Evolutionary conservation across 306 rosid genomes (phyloP).

Genomic region (Inga leiocalycina): DNA sequence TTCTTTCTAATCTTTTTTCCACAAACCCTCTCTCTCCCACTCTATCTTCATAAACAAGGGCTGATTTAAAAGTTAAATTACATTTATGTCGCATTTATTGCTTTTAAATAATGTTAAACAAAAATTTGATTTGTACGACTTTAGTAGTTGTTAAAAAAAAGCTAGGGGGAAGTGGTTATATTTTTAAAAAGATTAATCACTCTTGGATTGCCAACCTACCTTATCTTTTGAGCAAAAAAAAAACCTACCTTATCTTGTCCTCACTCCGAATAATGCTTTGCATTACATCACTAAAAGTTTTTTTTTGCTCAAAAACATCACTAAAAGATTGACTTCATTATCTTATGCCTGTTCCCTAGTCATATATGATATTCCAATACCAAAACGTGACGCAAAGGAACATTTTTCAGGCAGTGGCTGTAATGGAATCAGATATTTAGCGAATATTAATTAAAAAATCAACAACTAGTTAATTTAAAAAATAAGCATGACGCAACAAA

Average conservation of each 20-base stretch:
- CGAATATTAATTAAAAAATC: neutral
- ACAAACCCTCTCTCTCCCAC: no score
- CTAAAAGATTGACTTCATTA: neutral
- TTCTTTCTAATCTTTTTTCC: no score
- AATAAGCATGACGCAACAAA: neutral
- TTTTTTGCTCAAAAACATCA: neutral
- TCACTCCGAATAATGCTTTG: neutral
- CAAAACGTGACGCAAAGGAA: neutral
- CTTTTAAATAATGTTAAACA: no score
- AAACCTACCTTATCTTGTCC: neutral
- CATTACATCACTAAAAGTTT: neutral
- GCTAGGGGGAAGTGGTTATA: neutral
- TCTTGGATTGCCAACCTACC: neutral
- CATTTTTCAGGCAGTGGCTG: neutral
- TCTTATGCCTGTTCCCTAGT: neutral
- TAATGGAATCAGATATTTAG: neutral
- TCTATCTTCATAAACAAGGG: no score
- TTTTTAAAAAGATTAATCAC: neutral
- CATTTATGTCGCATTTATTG: fast-evolving
- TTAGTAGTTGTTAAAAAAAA: no score
- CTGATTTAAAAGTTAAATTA: no score
- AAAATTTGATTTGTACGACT: no score
- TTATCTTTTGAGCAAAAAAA: no score
- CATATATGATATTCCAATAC: neutral
- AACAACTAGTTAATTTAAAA: neutral